Evolutionary conservation across 2,329 filamentous ascomycete species (phyloP), one percentile per base, ranked within the genome.

Genomic region (Aspergillus hiratsukae): DNA sequence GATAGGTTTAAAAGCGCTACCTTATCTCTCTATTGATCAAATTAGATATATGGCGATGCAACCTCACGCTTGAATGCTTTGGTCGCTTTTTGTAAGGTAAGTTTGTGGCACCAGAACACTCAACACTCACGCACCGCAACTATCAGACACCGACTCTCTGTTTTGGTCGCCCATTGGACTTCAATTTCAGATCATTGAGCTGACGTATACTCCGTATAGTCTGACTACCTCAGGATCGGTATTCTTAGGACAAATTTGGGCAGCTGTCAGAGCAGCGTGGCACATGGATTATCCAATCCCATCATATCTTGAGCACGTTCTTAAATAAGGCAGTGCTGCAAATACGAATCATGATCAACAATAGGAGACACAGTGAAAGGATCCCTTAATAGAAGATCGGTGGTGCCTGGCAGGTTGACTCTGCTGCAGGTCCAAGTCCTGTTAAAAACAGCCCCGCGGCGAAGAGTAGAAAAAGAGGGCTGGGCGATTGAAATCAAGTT

Each of bases 371-470:
- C 3, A 45, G 19, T 3, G 10, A 37, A 53, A 27, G 45, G 31
- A 35, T 35, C 11, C 14, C 14, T 37, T 37, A 17, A 48, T 48
- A 19, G 10, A 28, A 48, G 10, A 27, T 28, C 48, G 49, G 49
- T 51, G 45, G 59, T 62, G 58, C 58, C 55, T 59, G 58, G 58
- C 46, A 31, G 53, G 51, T 56, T 29, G 41, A 37, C 56, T 41
- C 46, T 57, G 40, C 50, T 58, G 60, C 55, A 60, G 59, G 58
- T 58, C 60, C 60, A 58, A 55, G 51, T 37, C 31, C 31, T 17
- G 14, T 4, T 17, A 48, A 46, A 21, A 21, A 27, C 14, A n/a
- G 21, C n/a, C 31, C 51, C 50, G 51, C 56, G 50, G 43, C 35
- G 51, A 61, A 53, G 45, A 53, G 25, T 9, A 43, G 43, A 48